Base-by-base conservation (phyloP, 768 basidiomycete species). In the Phanerochaete carnosa region DNA sequence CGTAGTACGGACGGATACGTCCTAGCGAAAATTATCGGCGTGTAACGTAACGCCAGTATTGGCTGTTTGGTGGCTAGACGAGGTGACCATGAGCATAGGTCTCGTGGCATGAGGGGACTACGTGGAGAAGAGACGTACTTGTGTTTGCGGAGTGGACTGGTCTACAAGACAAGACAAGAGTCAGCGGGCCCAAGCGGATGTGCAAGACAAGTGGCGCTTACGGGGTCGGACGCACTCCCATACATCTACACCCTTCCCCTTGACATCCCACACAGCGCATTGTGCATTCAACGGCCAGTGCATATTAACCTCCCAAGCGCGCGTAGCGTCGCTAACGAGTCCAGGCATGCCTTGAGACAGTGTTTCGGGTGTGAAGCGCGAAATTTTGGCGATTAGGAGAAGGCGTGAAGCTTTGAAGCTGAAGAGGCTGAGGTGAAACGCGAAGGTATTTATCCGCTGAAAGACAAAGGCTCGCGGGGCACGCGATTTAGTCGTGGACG, bases 181-280 rank as follows among this genome's bases (percentile, higher is more conserved):
- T 60, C 29, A 60, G 54, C n/a, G 30, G 9, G 22, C 45, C 26
- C 22, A 8, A 28, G 28, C 33, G 33, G 13, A 12, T 13, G 16
- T 19, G 55, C 30, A 53, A 39, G 28, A 63, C 37, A 55, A 19
- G 45, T 19, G 46, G 55, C 52, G 81, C 86, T 73, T 73, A 90
- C 89, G 89, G 66, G 83, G 81, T 72, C 77, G 73, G 57, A 89
- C 76, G 69, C 89, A 90, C 67, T 90, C 88, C 88, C 88, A 90
- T 57, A 90, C 81, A 58, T 89, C 86, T 45, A 90, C 89, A 28
- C 86, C 83, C 43, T 83, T 81, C 55, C 83, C 79, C 72, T 79
- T 81, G 25, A 82, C 73, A 72, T 90, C 85, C 88, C 88, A 90
- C 15, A 86, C 79, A 57, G 84, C 84, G 70, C 89, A 90, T 68